These are phyloP conservation scores for Penicillium freii DNA, from an alignment of 2,329 filamentous ascomycete genomes.

Conservation along the genomic window DNA sequence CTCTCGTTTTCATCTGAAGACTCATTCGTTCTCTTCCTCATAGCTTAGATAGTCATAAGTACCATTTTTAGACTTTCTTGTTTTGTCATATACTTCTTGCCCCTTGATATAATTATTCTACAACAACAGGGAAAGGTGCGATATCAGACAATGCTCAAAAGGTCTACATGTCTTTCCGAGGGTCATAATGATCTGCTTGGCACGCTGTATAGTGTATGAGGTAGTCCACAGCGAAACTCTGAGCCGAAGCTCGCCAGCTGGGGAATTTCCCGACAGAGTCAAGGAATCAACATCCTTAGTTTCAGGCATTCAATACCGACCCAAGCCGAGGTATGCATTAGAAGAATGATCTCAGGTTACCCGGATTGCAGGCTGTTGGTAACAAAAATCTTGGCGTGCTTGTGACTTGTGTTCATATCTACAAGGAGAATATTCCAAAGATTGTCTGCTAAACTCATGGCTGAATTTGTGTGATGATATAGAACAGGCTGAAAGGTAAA, in stretches of 20 bases:
- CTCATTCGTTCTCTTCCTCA: neutral
- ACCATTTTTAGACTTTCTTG: neutral
- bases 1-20: neutral
- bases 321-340: neutral
- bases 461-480: conserved; percentile 15
- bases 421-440: neutral
- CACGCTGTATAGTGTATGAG: neutral
- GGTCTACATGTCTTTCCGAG: neutral
- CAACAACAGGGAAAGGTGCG: neutral
- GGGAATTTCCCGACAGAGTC: neutral
- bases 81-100: neutral
- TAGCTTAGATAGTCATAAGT: neutral
- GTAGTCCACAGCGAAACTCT: neutral
- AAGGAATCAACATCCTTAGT: no score
- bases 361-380: neutral
- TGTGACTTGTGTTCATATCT: neutral
- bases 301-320: no score
- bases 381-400: neutral
- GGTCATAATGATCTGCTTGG: neutral
- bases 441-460: neutral
- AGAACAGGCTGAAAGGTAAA: conserved; percentile 15
- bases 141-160: neutral
- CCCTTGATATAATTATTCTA: neutral
- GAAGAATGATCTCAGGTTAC: neutral
- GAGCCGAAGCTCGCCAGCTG: neutral